These are phyloP conservation scores for Perilla frutescens DNA, from an alignment of 257 asterid genomes.

Conservation along the genomic window DNA sequence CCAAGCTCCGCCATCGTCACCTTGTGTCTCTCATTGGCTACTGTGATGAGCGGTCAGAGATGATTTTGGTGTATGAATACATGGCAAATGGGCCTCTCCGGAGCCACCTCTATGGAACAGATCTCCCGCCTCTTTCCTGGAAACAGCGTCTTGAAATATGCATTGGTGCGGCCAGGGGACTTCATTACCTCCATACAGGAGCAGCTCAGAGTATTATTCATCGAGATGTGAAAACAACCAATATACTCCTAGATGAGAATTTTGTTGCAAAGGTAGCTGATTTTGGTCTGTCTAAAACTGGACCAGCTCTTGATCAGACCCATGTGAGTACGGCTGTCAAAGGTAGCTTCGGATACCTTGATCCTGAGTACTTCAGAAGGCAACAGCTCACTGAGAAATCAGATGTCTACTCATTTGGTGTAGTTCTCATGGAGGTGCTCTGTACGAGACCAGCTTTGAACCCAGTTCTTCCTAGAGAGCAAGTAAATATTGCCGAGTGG, in stretches of 20 bases:
- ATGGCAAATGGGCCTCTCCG: constrained; percentile 88
- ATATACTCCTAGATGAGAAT: constrained; percentile 72
- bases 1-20: constrained; percentile 84
- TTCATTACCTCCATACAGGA: constrained; percentile 85
- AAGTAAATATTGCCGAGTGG: constrained; percentile 87
- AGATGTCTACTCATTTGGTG: constrained; percentile 84
- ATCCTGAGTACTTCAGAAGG: constrained; percentile 81
- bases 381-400: constrained; percentile 86
- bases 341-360: constrained; percentile 85
- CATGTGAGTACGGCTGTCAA: constrained; percentile 88
- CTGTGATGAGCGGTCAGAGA: constrained; percentile 77
- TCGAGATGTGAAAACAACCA: constrained; percentile 82
- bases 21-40: constrained; percentile 81
- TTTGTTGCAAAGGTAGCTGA: constrained; percentile 82
- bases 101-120: constrained; percentile 72
- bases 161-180: constrained; percentile 84
- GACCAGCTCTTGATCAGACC: constrained; percentile 78
- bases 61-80: constrained; percentile 79
- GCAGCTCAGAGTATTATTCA: constrained; percentile 76
- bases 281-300: constrained; percentile 79
- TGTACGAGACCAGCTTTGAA: constrained; percentile 80
- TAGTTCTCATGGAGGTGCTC: constrained; percentile 76
- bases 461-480: constrained; percentile 81
- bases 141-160: constrained; percentile 75
- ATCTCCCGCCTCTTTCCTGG: constrained; percentile 72